Base-by-base conservation (phyloP, 768 basidiomycete genomes). In the Lactarius deliciosus region DNA sequence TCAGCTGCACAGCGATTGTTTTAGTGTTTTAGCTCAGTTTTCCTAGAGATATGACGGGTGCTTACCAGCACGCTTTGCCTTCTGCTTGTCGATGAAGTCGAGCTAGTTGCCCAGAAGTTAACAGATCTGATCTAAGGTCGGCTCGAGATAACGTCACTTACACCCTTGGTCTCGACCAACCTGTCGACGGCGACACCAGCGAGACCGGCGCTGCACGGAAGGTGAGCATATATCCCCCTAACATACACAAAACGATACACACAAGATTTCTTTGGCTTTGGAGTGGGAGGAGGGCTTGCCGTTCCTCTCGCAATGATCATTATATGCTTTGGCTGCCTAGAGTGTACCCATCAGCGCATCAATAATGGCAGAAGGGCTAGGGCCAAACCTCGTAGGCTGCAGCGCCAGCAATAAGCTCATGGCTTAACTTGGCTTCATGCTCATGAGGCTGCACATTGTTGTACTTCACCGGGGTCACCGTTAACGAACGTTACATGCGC, bases 401-500 rank as follows among this genome's bases (percentile, higher is more conserved):
- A 55, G 89, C 89, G 50, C 77, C 87, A 57, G 86, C 85, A 68
- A 91, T 81, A 53, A 90, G 74, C 76, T 91, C 85, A 74, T 91
- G 89, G 10, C 86, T 83, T 61, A 88, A 75, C 64, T 76, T 62
- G 2, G 87, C 83, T 77, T 87, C 77, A 79, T 88, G 87, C 60
- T 64, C 57, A 5, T 38, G 64, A 5, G 11, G 32, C 7, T 32
- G 7, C 32, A 32, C 32, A 32, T 8, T 32, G 32, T 32, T 30
- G 32, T 32, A 32, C 32, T 63, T 25, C 36, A n/a, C 30, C 8
- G 5, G 22, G 40, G 40, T 59, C 8, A 28, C 8, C 32, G 59
- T 38, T 25, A 50, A 7, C 15, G 40, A 50, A 7, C 15, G 40
- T 45, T 8, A 47, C 32, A 36, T 38, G 4, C 8, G 18, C 25